These are phyloP conservation scores for Neurospora sp. DNA, from an alignment of 495 filamentous ascomycete species.

Conservation along the genomic window DNA sequence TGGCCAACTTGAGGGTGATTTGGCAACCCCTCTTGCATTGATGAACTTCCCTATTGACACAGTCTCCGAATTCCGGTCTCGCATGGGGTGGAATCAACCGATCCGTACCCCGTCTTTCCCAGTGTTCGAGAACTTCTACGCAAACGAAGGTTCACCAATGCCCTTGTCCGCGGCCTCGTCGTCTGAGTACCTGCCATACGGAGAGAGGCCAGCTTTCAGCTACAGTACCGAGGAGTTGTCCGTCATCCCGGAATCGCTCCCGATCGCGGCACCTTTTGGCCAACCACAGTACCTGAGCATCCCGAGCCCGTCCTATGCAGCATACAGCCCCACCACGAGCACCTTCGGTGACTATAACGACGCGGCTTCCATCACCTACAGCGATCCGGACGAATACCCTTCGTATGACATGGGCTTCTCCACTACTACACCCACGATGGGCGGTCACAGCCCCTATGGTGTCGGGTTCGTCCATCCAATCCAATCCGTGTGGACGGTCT, in stretches of 20 bases:
- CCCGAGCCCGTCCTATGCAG: constrained; percentile 43
- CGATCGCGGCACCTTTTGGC: constrained; percentile 37
- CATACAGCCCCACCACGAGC: constrained; percentile 45
- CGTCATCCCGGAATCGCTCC: constrained; percentile 31
- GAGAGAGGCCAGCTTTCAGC: constrained; percentile 41
- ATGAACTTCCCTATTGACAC: constrained; percentile 57
- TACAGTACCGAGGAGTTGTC: constrained; percentile 48
- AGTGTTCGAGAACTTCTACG: constrained; percentile 39
- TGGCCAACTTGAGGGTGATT: constrained; percentile 31
- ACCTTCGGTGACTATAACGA: constrained; percentile 44
- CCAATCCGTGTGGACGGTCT: constrained; percentile 40
- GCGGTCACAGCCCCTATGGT: constrained; percentile 37
- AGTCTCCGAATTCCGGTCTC: constrained; percentile 46
- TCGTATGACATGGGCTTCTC: constrained; percentile 30
- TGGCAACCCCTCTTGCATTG: constrained; percentile 41
- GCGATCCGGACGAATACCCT: constrained; percentile 40
- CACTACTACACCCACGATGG: constrained; percentile 26
- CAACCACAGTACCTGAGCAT: constrained; percentile 44
- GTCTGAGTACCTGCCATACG: constrained; percentile 33
- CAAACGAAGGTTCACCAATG: constrained; percentile 25
- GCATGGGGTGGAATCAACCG: constrained; percentile 52
- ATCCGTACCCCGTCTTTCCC: constrained; percentile 43
- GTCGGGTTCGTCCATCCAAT: constrained; percentile 46
- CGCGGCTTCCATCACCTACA: constrained; percentile 40
- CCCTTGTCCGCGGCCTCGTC: constrained; percentile 27